Conservation (phyloP, 176 grass and related monocot genomes). For the Oryza punctata region DNA sequence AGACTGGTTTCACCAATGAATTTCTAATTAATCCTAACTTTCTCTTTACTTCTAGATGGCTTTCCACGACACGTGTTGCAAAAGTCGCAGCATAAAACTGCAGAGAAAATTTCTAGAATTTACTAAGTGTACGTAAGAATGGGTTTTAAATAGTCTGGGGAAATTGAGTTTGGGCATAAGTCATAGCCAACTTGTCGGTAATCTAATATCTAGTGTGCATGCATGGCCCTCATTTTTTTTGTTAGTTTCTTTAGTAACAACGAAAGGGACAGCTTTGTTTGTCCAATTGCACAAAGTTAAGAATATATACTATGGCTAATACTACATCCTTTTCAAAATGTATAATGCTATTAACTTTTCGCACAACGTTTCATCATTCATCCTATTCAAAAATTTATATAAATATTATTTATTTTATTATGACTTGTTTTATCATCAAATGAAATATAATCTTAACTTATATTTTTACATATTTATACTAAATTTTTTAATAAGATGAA, state of each 20-base stretch:
- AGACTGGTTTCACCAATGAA: background rate
- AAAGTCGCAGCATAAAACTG: background rate
- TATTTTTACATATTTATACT: too few relatives aligned
- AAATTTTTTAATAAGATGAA: too few relatives aligned
- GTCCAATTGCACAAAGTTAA: background rate
- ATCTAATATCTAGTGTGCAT: background rate
- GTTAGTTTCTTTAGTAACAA: background rate
- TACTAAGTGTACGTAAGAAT: background rate
- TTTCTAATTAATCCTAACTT: background rate
- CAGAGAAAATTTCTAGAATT: background rate
- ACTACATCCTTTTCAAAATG: too few relatives aligned
- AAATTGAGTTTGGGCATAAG: background rate
- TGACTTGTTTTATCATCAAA: too few relatives aligned
- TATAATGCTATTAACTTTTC: too few relatives aligned
- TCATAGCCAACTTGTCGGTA: background rate
- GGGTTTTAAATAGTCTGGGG: background rate
- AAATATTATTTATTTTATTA: too few relatives aligned
- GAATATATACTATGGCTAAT: background rate
- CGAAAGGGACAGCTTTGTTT: background rate
- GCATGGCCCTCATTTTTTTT: background rate
- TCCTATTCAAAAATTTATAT: too few relatives aligned
- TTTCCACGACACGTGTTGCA: background rate
- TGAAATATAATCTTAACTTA: too few relatives aligned
- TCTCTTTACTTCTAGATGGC: background rate
- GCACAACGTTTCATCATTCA: too few relatives aligned